Conservation (phyloP, 2,329 filamentous ascomycete genomes). For the Rhinocladiella similis region DNA sequence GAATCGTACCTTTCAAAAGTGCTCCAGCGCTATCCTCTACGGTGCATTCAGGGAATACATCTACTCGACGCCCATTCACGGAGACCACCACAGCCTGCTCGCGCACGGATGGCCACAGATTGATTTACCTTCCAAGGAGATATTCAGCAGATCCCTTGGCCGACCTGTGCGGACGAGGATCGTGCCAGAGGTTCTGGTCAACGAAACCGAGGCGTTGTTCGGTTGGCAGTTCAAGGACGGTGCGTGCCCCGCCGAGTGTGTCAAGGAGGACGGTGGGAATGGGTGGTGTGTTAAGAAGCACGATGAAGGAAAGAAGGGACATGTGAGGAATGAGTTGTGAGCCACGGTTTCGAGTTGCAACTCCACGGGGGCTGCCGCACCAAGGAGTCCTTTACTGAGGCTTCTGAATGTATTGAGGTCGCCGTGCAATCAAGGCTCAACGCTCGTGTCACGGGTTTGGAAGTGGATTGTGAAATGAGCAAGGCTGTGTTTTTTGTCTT, state of each 20-base stretch:
- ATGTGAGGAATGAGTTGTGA: neutral
- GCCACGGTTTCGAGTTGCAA: neutral
- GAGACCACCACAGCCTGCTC: slow-evolving; percentile 34
- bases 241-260: slow-evolving; percentile 12
- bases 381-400: too few species aligned
- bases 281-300: slow-evolving; percentile 1
- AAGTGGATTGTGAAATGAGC: too few species aligned
- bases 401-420: too few species aligned
- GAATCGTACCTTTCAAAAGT: slow-evolving; percentile 36
- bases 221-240: slow-evolving; percentile 54
- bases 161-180: slow-evolving; percentile 36
- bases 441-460: too few species aligned
- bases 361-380: neutral
- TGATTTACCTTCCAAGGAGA: slow-evolving; percentile 45
- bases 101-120: slow-evolving; percentile 55
- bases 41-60: slow-evolving; percentile 57
- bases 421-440: too few species aligned
- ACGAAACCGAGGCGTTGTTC: slow-evolving; percentile 58
- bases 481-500: too few species aligned
- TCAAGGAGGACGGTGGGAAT: neutral
- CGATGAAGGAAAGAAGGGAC: neutral
- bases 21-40: slow-evolving; percentile 58
- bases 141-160: slow-evolving; percentile 43
- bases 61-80: slow-evolving; percentile 53
- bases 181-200: slow-evolving; percentile 47